A percentile compares a stretch with the other conserved stretches of the same genome.
Conservation (phyloP, 768 basidiomycete species). For the Russula olivacea region DNA sequence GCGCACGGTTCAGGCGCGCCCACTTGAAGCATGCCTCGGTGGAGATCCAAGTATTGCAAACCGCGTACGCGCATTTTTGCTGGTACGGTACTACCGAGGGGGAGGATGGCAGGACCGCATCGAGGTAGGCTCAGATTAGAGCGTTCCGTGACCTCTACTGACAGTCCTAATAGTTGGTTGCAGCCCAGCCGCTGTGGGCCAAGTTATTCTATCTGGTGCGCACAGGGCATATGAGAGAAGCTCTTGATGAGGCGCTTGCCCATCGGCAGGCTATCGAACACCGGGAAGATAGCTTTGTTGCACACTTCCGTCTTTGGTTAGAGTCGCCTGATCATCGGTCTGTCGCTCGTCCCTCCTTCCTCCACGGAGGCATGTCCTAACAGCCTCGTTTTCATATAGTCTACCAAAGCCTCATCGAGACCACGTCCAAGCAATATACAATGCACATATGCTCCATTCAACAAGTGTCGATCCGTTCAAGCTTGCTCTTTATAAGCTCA, state of each 20-base stretch:
- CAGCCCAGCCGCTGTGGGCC: slow-evolving; percentile 89
- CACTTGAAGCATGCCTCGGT: slow-evolving; percentile 80
- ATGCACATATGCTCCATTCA: slow-evolving; percentile 85
- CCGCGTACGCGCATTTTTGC: slow-evolving; percentile 82
- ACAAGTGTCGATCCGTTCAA: slow-evolving; percentile 92
- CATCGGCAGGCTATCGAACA: slow-evolving; percentile 67
- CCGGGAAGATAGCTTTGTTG: slow-evolving; percentile 77
- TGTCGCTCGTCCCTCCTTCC: slow-evolving; percentile 24
- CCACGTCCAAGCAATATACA: slow-evolving; percentile 73
- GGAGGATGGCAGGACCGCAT: slow-evolving; percentile 83
- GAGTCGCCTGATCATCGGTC: slow-evolving; percentile 75
- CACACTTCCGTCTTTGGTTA: slow-evolving; percentile 77
- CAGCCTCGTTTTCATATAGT: slow-evolving; percentile 33
- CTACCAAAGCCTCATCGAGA: slow-evolving; percentile 71
- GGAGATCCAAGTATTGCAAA: slow-evolving; percentile 88
- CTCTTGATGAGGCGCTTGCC: slow-evolving; percentile 65
- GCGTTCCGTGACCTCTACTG: background rate
- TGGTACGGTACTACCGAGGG: slow-evolving; percentile 72
- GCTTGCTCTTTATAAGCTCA: slow-evolving; percentile 89
- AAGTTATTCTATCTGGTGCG: slow-evolving; percentile 89
- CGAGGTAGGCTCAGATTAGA: slow-evolving; percentile 51
- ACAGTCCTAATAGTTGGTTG: slow-evolving; percentile 55
- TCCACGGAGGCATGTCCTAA: background rate
- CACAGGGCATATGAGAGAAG: slow-evolving; percentile 76
- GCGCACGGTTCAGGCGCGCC: slow-evolving; percentile 71